Evolutionary conservation across 2,329 filamentous ascomycete species (phyloP).

Genomic region (Berkeleyomyces basicola): DNA sequence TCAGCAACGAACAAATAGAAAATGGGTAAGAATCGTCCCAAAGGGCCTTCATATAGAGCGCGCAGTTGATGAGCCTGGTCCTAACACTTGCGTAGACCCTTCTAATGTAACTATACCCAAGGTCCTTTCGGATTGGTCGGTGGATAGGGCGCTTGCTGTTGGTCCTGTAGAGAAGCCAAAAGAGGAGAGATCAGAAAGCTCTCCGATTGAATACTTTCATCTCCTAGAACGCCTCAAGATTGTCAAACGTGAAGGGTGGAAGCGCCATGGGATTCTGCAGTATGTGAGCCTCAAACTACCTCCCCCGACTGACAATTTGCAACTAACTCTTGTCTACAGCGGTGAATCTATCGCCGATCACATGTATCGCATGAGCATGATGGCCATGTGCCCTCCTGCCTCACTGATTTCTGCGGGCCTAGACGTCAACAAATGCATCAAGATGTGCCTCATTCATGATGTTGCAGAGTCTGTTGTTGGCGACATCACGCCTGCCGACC

Average conservation of each 20-base stretch:
- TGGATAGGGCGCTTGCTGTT: slow-evolving; percentile 15
- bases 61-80: not conserved
- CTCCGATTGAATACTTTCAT: slow-evolving; percentile 80
- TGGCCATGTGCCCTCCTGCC: slow-evolving; percentile 78
- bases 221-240: slow-evolving; percentile 88
- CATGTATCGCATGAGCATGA: slow-evolving; percentile 99
- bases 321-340: slow-evolving; percentile 20
- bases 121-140: slow-evolving; percentile 16
- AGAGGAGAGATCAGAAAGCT: slow-evolving; percentile 42
- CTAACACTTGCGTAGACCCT: slow-evolving; percentile 15
- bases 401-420: slow-evolving; percentile 47
- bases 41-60: not conserved
- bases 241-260: slow-evolving; percentile 90
- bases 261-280: slow-evolving; percentile 61
- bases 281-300: slow-evolving; percentile 18
- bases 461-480: slow-evolving; percentile 96
- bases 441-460: slow-evolving; percentile 93
- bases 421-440: slow-evolving; percentile 70
- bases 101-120: slow-evolving; percentile 17
- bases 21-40: not conserved
- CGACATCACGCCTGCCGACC: slow-evolving; percentile 89
- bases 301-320: not conserved
- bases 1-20: not conserved
- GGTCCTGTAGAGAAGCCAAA: slow-evolving; percentile 24
- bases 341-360: slow-evolving; percentile 93